A percentile compares a stretch with the other conserved stretches of the same genome.
Evolutionary conservation across 192 early-diverging fungal species (phyloP).

Genomic region (Linnemannia schmuckeri): DNA sequence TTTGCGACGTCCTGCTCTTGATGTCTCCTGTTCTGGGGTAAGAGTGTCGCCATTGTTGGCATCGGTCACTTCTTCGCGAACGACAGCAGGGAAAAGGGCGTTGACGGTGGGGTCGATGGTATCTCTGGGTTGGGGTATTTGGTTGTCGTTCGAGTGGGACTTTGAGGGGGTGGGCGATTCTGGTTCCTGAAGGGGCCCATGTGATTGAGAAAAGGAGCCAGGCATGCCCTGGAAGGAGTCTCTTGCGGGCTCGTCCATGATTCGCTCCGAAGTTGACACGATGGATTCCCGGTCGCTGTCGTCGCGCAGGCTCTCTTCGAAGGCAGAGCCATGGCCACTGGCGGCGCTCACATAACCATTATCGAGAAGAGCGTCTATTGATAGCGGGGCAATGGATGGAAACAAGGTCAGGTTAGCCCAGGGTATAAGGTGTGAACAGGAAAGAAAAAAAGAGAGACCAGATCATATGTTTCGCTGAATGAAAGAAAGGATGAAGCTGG

Average conservation of each 20-base stretch:
- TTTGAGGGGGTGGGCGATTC: slow-evolving; percentile 33
- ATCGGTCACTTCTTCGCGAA: slow-evolving; percentile 27
- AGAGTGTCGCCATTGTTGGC: neutral
- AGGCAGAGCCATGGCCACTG: slow-evolving; percentile 72
- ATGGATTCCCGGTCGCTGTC: slow-evolving; percentile 59
- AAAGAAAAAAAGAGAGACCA: neutral
- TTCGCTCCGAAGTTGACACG: slow-evolving; percentile 33
- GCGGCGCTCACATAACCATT: slow-evolving; percentile 80
- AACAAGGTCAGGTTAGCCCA: slow-evolving; percentile 4
- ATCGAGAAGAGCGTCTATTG: slow-evolving; percentile 48
- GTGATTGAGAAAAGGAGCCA: slow-evolving; percentile 54
- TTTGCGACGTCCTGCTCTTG: slow-evolving; percentile 14
- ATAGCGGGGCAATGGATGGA: slow-evolving; percentile 7
- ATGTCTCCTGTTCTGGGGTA: neutral
- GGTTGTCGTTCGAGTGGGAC: neutral
- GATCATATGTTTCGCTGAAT: slow-evolving; percentile 20
- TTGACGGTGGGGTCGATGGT: slow-evolving; percentile 25
- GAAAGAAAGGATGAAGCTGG: slow-evolving; percentile 20
- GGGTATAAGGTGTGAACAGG: neutral
- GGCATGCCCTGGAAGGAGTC: slow-evolving; percentile 24
- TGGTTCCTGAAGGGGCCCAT: slow-evolving; percentile 40
- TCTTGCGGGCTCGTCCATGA: slow-evolving; percentile 3
- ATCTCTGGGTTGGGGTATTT: slow-evolving; percentile 6
- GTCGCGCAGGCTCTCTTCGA: slow-evolving; percentile 53
- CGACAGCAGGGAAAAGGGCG: slow-evolving; percentile 35